Evolutionary conservation across 2,329 filamentous ascomycete species (phyloP).

Genomic region (Thelonectria olida): DNA sequence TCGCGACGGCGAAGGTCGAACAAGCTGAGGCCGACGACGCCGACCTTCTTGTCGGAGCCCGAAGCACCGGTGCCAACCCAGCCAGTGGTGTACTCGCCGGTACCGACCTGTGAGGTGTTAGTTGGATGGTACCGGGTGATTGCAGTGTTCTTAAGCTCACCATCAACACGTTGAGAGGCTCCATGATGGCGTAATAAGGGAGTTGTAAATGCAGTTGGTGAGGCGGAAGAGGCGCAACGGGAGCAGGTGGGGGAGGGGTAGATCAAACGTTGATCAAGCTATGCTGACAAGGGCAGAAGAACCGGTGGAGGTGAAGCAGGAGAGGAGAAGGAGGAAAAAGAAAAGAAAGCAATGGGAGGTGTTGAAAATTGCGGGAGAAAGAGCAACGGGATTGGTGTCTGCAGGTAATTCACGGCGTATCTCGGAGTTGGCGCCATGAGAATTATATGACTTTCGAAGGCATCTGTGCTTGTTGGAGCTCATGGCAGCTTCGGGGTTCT

Average conservation of each 20-base stretch:
- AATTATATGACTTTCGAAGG: slow-evolving; percentile 20
- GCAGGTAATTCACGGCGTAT: slow-evolving; percentile 11
- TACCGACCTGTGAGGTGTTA: slow-evolving; percentile 72
- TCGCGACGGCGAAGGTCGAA: slow-evolving; percentile 89
- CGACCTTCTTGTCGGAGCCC: slow-evolving; percentile 93
- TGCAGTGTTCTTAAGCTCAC: slow-evolving; percentile 49
- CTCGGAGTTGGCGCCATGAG: slow-evolving; percentile 15
- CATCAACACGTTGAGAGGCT: slow-evolving; percentile 75
- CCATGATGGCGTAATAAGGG: slow-evolving; percentile 50
- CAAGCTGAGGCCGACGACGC: slow-evolving; percentile 88
- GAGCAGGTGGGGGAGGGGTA: slow-evolving; percentile 28
- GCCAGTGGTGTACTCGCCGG: slow-evolving; percentile 96
- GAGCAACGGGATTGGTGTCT: not conserved
- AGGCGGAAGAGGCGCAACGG: slow-evolving; percentile 14
- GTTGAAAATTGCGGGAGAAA: not conserved
- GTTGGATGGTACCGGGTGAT: not conserved
- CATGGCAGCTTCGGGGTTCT: slow-evolving; percentile 37
- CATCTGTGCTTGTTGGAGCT: slow-evolving; percentile 10
- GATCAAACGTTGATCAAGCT: not conserved
- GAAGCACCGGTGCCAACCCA: slow-evolving; percentile 88
- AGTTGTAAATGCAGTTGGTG: slow-evolving; percentile 11
- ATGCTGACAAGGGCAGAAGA: not conserved
- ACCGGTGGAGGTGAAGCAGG: slow-evolving; percentile 1
- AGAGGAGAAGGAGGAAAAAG: not conserved
- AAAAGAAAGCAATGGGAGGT: slow-evolving; percentile 9